Evolutionary conservation across 2,329 filamentous ascomycete genomes (phyloP).

Genomic region (Pseudovirgaria hyperparasitica): DNA sequence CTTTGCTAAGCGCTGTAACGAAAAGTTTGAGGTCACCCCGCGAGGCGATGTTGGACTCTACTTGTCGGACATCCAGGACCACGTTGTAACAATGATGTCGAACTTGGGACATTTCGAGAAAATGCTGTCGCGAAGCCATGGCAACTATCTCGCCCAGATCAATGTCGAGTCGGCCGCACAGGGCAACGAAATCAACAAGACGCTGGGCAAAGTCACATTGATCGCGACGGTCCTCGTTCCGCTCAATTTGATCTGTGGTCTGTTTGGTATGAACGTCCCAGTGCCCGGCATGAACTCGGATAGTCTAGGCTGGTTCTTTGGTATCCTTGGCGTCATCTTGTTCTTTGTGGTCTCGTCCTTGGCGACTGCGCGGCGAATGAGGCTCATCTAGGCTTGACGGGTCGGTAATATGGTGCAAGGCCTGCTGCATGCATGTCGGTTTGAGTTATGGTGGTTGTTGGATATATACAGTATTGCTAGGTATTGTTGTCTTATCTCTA

Average conservation of each 20-base stretch:
- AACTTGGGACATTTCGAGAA: conserved; percentile 95
- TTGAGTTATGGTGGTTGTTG: too few relatives aligned
- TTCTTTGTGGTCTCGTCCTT: conserved; percentile 28
- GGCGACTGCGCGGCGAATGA: conserved; percentile 28
- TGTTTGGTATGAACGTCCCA: conserved; percentile 78
- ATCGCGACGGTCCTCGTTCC: conserved; percentile 92
- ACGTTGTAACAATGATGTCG: conserved; percentile 98
- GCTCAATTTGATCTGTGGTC: conserved; percentile 77
- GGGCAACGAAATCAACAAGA: conserved; percentile 76
- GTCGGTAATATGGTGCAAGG: too few relatives aligned
- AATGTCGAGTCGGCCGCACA: conserved; percentile 83
- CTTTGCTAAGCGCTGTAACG: conserved; percentile 97
- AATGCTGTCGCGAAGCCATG: conserved; percentile 86
- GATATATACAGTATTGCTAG: too few relatives aligned
- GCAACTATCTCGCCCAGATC: conserved; percentile 91
- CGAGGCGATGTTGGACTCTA: conserved; percentile 95
- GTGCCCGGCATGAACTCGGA: conserved; percentile 48
- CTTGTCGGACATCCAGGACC: conserved; percentile 93
- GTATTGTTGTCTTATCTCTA: too few relatives aligned
- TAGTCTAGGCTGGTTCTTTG: conserved; percentile 45
- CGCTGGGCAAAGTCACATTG: conserved; percentile 89
- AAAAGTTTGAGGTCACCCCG: conserved; percentile 89
- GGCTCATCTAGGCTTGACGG: conserved; percentile 23
- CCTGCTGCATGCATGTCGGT: too few relatives aligned
- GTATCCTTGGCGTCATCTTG: conserved; percentile 45